Percentiles rank a stretch among this genome's conserved stretches.
Evolutionary conservation across 106 monocot genomes (phyloP).

Genomic region (Apostasia shenzhenica): DNA sequence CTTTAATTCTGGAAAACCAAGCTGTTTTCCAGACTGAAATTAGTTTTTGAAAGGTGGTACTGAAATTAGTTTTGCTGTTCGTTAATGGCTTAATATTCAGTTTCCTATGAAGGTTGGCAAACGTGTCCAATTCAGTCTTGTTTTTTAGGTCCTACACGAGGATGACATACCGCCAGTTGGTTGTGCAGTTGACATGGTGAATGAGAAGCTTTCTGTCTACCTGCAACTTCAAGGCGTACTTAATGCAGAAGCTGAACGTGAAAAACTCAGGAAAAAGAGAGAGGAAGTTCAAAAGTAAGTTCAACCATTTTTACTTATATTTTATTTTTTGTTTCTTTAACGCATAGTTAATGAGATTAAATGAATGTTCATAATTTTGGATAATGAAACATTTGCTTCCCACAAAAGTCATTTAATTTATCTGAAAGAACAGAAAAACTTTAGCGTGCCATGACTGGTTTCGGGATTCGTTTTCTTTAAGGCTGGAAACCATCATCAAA

Average conservation of each 20-base stretch:
- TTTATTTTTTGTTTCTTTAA: neutral
- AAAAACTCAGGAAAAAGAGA: slow-evolving; percentile 71
- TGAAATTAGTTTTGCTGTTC: no score
- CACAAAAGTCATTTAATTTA: no score
- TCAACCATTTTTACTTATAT: neutral
- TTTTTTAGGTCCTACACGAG: slow-evolving; percentile 32
- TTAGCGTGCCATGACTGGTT: no score
- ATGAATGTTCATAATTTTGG: neutral
- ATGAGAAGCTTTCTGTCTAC: slow-evolving; percentile 58
- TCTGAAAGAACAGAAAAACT: no score
- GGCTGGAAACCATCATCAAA: no score
- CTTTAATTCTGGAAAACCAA: no score
- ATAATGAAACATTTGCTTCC: neutral
- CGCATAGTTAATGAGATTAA: neutral
- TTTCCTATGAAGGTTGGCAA: no score
- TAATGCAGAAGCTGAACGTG: slow-evolving; percentile 60
- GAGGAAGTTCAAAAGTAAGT: slow-evolving; percentile 74
- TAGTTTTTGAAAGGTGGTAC: no score
- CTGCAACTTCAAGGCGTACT: slow-evolving; percentile 58
- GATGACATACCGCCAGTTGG: slow-evolving; percentile 37
- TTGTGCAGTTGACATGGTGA: slow-evolving; percentile 56
- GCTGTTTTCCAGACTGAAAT: no score
- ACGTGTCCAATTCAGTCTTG: neutral
- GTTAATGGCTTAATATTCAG: no score
- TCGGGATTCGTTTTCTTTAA: no score